Evolutionary conservation across 2,329 filamentous ascomycete species (phyloP).

Genomic region (Penicillium verrucosum): DNA sequence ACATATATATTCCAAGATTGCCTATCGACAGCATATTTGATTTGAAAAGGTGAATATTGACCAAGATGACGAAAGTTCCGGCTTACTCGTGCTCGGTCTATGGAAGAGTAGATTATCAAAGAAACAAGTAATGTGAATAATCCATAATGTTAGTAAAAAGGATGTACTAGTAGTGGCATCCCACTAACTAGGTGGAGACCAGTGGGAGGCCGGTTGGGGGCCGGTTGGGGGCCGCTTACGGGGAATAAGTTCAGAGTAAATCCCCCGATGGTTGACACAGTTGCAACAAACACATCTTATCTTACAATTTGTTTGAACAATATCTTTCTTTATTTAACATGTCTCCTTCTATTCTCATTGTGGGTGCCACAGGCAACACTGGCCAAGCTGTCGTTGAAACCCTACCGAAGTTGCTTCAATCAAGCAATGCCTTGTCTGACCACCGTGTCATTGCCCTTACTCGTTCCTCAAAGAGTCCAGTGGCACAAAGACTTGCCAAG

Average conservation of each 20-base stretch:
- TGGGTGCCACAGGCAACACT: constrained; percentile 42
- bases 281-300: background rate
- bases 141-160: too few species aligned
- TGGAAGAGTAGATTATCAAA: too few species aligned
- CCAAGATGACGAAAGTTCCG: too few species aligned
- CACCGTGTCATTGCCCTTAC: constrained; percentile 35
- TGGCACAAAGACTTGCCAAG: constrained; percentile 27
- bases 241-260: background rate
- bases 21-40: too few species aligned
- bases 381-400: constrained; percentile 29
- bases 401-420: constrained; percentile 23
- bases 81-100: too few species aligned
- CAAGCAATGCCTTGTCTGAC: constrained; percentile 10
- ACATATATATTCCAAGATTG: too few species aligned
- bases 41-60: too few species aligned
- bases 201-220: too few species aligned
- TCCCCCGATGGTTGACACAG: background rate
- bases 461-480: constrained; percentile 23
- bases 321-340: constrained; percentile 20
- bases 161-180: too few species aligned
- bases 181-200: too few species aligned
- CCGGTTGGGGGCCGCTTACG: too few species aligned
- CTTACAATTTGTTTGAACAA: background rate
- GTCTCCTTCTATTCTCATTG: constrained; percentile 36
- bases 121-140: too few species aligned